Conservation (phyloP, 2,329 filamentous ascomycete species). For the Ceratocystis papillata region DNA sequence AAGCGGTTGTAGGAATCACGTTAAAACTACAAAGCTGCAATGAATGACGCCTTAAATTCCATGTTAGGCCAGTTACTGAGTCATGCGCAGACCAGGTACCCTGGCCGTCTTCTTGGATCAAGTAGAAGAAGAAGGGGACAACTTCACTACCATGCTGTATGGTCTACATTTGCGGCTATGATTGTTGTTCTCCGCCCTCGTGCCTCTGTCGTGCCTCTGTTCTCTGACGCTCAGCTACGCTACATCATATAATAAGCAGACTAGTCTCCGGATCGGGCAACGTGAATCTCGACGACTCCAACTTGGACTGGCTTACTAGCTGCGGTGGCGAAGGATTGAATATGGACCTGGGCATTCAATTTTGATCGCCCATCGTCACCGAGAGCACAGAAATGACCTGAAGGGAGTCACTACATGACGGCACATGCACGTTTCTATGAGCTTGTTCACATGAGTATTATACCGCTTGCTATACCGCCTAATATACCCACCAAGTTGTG, state of each 20-base stretch:
- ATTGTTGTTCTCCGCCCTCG: background rate
- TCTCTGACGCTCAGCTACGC: background rate
- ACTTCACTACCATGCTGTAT: background rate
- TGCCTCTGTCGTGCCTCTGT: background rate
- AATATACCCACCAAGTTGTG: background rate
- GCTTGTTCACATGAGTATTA: background rate
- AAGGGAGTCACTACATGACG: background rate
- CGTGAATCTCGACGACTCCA: background rate
- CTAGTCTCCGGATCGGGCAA: slow-evolving; percentile 4
- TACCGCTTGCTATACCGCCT: background rate
- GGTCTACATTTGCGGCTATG: background rate
- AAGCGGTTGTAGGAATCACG: background rate
- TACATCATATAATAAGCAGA: background rate
- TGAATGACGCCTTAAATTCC: background rate
- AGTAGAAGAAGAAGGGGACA: background rate
- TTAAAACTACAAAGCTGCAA: background rate
- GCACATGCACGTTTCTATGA: background rate
- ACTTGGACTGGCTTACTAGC: background rate
- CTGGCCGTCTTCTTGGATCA: background rate
- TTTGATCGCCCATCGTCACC: background rate
- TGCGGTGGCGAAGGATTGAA: background rate
- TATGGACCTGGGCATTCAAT: background rate
- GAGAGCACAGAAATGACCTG: background rate
- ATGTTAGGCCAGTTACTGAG: background rate
- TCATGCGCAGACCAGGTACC: slow-evolving; percentile 5